phyloP scores from a whole-genome alignment of 345 rosid species.

The Sisymbrium irio region DNA sequence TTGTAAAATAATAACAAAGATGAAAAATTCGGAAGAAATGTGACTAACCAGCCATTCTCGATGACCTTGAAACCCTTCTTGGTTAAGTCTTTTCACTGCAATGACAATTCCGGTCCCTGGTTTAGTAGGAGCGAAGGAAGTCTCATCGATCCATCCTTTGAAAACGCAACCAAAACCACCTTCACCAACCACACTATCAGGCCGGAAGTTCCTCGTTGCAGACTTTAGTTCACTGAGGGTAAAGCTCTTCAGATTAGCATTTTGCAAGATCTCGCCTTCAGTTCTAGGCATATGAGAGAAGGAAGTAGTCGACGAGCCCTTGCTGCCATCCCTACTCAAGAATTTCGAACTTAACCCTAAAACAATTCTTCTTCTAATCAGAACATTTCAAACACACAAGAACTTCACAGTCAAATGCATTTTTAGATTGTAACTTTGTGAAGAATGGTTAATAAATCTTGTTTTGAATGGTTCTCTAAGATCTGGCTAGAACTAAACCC shows the following conservation, averaged over 20 bases:
- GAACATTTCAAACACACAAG: constrained; percentile 2
- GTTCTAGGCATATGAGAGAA: constrained; percentile 69
- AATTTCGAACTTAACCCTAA: constrained; percentile 64
- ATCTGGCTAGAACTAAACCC: not conserved
- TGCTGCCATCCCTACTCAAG: constrained; percentile 61
- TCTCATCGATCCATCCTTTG: constrained; percentile 93
- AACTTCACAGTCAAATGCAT: not conserved
- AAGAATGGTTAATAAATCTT: not conserved
- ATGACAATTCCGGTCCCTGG: constrained; percentile 81
- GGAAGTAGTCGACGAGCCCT: constrained; percentile 52
- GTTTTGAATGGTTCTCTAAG: not conserved
- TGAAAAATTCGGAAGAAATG: not conserved
- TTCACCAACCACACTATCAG: constrained; percentile 90
- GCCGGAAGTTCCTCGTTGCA: constrained; percentile 82
- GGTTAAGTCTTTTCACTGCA: constrained; percentile 92
- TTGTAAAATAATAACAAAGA: not conserved
- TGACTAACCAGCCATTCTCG: constrained; percentile 88
- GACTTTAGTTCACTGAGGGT: constrained; percentile 57
- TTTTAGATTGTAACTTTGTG: not conserved
- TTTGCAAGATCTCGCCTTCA: constrained; percentile 89
- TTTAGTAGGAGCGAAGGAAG: constrained; percentile 59
- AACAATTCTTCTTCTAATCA: not conserved
- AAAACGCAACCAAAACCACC: constrained; percentile 98
- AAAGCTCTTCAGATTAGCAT: constrained; percentile 68
- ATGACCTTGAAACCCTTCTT: constrained; percentile 87